Evolutionary conservation across 2,329 filamentous ascomycete species (phyloP).

Genomic region (Colletotrichum falcatum): DNA sequence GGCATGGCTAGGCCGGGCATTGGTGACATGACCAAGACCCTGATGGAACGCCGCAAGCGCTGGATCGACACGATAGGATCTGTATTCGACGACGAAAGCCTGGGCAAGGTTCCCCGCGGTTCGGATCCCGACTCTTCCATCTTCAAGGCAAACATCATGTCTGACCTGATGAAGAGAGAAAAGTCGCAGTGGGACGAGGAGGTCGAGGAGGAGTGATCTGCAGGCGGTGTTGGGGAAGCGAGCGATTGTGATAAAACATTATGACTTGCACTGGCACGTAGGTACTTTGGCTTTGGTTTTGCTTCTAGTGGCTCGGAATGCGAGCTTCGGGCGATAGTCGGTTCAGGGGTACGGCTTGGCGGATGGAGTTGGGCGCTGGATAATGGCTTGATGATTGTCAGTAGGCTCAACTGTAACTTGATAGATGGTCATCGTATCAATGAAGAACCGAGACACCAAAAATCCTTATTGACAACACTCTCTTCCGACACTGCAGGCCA

Average conservation of each 20-base stretch:
- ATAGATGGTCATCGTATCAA: neutral
- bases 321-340: constrained; percentile 12
- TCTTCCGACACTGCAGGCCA: neutral
- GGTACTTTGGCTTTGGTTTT: constrained; percentile 14
- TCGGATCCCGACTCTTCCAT: constrained; percentile 75
- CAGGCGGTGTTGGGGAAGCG: neutral
- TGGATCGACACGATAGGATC: constrained; percentile 94
- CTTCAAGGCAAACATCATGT: constrained; percentile 81
- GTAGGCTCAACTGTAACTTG: constrained; percentile 1
- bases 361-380: constrained; percentile 30
- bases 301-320: constrained; percentile 5
- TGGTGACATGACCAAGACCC: constrained; percentile 87
- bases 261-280: constrained; percentile 25
- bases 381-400: constrained; percentile 21
- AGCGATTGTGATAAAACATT: constrained; percentile 14
- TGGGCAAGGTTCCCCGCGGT: constrained; percentile 76
- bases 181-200: constrained; percentile 86
- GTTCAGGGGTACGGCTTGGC: constrained; percentile 9
- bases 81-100: constrained; percentile 86
- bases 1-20: constrained; percentile 82
- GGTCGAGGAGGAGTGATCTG: constrained; percentile 71
- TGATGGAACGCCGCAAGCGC: constrained; percentile 90
- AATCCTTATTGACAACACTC: neutral
- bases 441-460: constrained; percentile 21
- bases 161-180: constrained; percentile 78